Evolutionary conservation across 306 rosid genomes (phyloP), one percentile per base, ranked within the genome.

Genomic region (Ochetophila trinervis): DNA sequence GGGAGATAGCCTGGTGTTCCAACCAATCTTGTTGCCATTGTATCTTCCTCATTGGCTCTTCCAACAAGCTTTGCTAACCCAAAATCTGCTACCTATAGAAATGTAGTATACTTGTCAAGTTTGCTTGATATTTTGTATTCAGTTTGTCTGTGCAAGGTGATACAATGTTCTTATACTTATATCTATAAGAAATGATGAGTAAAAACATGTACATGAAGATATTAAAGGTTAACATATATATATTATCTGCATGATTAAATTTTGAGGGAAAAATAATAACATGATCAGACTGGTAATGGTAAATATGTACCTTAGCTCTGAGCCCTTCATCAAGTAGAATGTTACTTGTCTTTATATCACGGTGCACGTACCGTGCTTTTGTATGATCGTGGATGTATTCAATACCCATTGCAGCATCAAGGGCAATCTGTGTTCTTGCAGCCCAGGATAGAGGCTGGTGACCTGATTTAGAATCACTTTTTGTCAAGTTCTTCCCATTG

Each of bases 1-100:
- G 98, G 98, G 72, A 92, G 95, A 70, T 92, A 85, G 75, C 96
- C 98, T 16, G 93, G 98, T 64, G 98, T 92, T 77, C 98, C 98
- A 52, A 89, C 98, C 27, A 89, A 85, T 61, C 86, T 74, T 8
- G 96, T 92, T 24, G 91, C 85, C 8, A 89, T 67, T 53, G 80
- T 60, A 69, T 89, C 92, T 45, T 77, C 90, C 36, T 85, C 95
- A 56, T 80, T 87, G 63, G 87, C 81, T 67, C 96, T 66, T 66
- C 84, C 95, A 5, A 89, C 87, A 8, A 92, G 76, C 69, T 80
- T 89, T 67, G 82, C 98, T 42, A 92, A 75, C 30, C 98, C 98
- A 37, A 92, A 92, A 85, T 89, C 95, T 45, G 91, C 92, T 53
- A 92, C 89, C 98, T 91, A 44, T 1, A 14, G 35, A 57, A 45